Base-by-base conservation (phyloP, 2,329 filamentous ascomycete genomes). In the Cercospora berteroae region DNA sequence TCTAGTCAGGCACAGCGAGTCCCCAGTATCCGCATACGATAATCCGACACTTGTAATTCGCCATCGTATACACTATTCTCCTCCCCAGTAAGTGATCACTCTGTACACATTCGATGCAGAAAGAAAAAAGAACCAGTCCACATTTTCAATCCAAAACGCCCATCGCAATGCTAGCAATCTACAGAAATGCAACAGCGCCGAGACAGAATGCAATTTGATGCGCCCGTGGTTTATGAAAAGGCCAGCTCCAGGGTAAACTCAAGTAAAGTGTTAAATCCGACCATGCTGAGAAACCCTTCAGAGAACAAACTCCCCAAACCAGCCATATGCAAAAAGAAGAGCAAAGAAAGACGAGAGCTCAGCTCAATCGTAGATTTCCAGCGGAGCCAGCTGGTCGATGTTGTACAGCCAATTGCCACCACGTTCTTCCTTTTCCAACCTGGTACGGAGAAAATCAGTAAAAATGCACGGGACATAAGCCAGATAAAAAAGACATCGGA, bases 321-420 rank as follows among this genome's bases (percentile, higher is more conserved):
- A 29, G 25, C 23, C 48, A 29, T 55, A 55, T 29, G 48, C 48
- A 25, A 42, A 58, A 20, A 25, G 29, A 10, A 42, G 39, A 59
- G 20, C 57, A 27, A 60, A 61, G 39, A 48, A 16, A 20, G 18
- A 58, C n/a, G 27, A 31, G 55, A 58, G 27, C 55, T 33, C 55
- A 20, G 33, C 50, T 69, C 57, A 78, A 63, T 78, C 75, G 69
- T 99, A 99, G 76, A 99, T 98, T 81, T 97, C 93, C 80, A 99
- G 84, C 65, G 95, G 95, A 74, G 95, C 96, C 77, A 99, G 90
- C 79, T 96, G 90, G 79, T 99, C 95, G 65, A 98, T 92, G 77
- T 94, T 93, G 81, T 97, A 98, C 70, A 97, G 86, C 95, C 95
- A 99, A 77, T 97, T 96, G 65, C 93, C 92, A 72, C 93, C 94